These are phyloP conservation scores for Dioscorea zingiberensis DNA, from an alignment of 106 monocot genomes.

Conservation along the genomic window DNA sequence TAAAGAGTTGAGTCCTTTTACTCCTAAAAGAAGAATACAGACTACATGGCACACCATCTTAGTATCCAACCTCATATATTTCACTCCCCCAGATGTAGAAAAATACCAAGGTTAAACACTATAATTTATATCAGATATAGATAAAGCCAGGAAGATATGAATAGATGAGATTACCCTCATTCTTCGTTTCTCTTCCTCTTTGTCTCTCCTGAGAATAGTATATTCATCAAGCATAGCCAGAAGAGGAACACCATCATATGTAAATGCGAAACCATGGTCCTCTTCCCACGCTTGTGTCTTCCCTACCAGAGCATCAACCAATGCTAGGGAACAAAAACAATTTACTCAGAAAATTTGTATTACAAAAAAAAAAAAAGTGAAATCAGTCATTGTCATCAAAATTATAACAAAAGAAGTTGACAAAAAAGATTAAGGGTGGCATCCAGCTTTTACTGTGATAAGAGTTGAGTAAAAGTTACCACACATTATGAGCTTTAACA, in stretches of 20 bases:
- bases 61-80: too few relatives aligned
- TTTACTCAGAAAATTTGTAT: background rate
- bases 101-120: background rate
- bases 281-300: conserved; percentile 90
- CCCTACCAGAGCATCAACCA: conserved; percentile 78
- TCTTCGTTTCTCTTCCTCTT: conserved; percentile 90
- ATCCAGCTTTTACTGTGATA: background rate
- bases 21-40: too few relatives aligned
- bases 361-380: background rate
- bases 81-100: background rate
- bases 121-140: too few relatives aligned
- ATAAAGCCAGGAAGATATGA: background rate
- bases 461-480: background rate
- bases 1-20: too few relatives aligned
- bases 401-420: background rate
- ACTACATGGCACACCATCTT: too few relatives aligned
- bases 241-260: conserved; percentile 94
- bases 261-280: conserved; percentile 61
- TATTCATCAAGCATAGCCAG: conserved; percentile 98
- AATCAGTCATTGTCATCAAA: background rate
- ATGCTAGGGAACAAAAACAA: conserved; percentile 32
- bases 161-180: conserved; percentile 45
- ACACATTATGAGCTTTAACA: background rate
- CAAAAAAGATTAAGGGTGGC: too few relatives aligned
- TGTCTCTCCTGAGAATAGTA: conserved; percentile 79